Evolutionary conservation across 495 filamentous ascomycete genomes (phyloP), one percentile per base, ranked within the genome.

Genomic region (Pseudomonodictys pantanalensis): DNA sequence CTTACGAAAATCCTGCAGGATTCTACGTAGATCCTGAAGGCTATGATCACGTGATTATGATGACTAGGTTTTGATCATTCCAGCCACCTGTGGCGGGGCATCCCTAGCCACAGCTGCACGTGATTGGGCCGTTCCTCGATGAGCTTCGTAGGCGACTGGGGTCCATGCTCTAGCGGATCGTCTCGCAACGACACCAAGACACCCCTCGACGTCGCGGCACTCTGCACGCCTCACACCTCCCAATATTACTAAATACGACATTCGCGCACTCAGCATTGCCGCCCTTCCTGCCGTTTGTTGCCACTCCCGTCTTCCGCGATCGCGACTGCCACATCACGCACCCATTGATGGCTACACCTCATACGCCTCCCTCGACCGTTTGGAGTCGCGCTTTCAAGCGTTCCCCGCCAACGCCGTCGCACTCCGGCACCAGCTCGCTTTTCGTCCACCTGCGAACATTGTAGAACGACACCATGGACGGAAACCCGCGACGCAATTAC

Each of bases 391-490:
- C 24, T 17, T 35, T n/a, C 17, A 8, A 11, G 18, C 33, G 24
- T 26, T n/a, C 22, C 12, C 2, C 26, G 20, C 22, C 29, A n/a
- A 28, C n/a, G 46, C 18, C 22, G 11, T 26, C 26, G 24, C 20
- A 22, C 58, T 54, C 1, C 44, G 9, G 11, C 23, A 15, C 22
- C 32, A 12, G 18, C 2, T n/a, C 42, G 28, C 9, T 15, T 8
- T 10, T 17, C 29, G 6, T n/a, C n/a, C n/a, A n/a, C n/a, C 20
- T 29, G 11, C 32, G 11, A 15, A 6, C 4, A 15, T 49, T 38
- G 26, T 23, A 30, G 51, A 23, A 42, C 22, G n/a, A 6, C 38
- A 41, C 41, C 52, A 66, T 66, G 63, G 63, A 66, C 33, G 58
- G 52, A 15, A 66, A 54, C 42, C 46, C 46, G 20, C 58, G 58